Conservation (phyloP, 2,329 filamentous ascomycete species). For the Xylariaceae sp. region DNA sequence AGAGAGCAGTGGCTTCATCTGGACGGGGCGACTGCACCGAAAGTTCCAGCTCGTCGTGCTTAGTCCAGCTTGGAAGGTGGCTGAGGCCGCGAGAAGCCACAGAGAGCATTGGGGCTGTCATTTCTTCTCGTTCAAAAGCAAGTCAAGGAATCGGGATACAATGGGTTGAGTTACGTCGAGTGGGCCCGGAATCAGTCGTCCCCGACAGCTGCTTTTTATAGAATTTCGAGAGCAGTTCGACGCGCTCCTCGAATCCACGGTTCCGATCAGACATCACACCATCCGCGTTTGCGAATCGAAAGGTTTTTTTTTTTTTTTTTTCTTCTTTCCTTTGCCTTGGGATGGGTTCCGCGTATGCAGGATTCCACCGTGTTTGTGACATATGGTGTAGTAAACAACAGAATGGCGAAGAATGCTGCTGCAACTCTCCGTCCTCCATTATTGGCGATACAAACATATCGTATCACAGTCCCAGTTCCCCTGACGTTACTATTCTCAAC, state of each 20-base stretch:
- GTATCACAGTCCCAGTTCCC: background rate
- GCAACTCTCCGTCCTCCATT: background rate
- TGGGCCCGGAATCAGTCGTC: background rate
- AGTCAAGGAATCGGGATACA: background rate
- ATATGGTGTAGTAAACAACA: background rate
- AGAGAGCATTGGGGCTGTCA: conserved; percentile 19
- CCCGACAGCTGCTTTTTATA: background rate
- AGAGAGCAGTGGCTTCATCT: conserved; percentile 9
- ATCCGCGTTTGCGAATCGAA: background rate
- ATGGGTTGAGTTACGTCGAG: background rate
- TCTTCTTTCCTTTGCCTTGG: background rate
- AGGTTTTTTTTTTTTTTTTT: background rate
- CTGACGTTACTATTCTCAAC: background rate
- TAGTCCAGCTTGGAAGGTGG: conserved; percentile 11
- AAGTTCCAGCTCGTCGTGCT: conserved; percentile 13
- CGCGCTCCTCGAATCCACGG: background rate
- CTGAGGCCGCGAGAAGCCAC: conserved; percentile 13
- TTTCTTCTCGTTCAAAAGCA: conserved; percentile 10
- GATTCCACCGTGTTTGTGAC: background rate
- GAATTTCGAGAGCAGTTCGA: background rate
- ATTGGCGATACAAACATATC: background rate
- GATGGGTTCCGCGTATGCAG: background rate
- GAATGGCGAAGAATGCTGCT: conserved; percentile 1
- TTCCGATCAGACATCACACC: conserved; percentile 3
- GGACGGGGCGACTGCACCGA: conserved; percentile 7